These are phyloP conservation scores for Gomphus bonarii DNA, from an alignment of 1,284 basidiomycete species.

Conservation along the genomic window DNA sequence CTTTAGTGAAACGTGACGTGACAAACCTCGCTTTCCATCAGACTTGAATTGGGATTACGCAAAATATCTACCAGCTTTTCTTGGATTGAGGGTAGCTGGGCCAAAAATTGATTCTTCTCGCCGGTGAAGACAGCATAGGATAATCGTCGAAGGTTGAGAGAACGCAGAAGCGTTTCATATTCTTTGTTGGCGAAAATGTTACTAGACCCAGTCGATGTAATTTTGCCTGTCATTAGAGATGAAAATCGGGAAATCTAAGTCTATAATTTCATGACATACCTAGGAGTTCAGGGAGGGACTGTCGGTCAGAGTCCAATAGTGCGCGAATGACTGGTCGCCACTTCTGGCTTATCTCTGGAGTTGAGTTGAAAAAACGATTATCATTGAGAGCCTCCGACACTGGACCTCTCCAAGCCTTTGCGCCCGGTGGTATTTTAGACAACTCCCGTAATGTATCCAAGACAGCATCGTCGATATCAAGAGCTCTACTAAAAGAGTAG, in stretches of 20 bases:
- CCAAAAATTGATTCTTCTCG: conserved; percentile 84
- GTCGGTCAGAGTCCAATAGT: conserved; percentile 81
- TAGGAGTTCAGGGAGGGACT: conserved; percentile 76
- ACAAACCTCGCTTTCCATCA: conserved; percentile 82
- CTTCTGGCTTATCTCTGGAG: conserved; percentile 38
- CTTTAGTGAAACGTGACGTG: neutral
- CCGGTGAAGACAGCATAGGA: conserved; percentile 80
- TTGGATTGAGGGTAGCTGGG: conserved; percentile 86
- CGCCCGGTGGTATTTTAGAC: conserved; percentile 64
- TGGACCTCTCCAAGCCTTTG: conserved; percentile 79
- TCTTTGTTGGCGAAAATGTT: conserved; percentile 97
- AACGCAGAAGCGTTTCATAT: conserved; percentile 85
- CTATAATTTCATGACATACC: conserved; percentile 31
- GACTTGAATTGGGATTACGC: conserved; percentile 68
- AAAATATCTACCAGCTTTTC: conserved; percentile 95
- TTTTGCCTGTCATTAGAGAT: conserved; percentile 46
- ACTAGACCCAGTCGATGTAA: conserved; percentile 78
- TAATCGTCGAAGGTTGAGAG: conserved; percentile 79
- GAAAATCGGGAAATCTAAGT: neutral
- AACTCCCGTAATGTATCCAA: conserved; percentile 71
- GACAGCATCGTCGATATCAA: conserved; percentile 60
- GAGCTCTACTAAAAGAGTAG: conserved; percentile 32
- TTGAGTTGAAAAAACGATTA: conserved; percentile 76
- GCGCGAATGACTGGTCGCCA: conserved; percentile 80
- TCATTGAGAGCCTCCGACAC: conserved; percentile 82